Conservation (phyloP, 495 filamentous ascomycete genomes). For the Penicillium waksmanii region DNA sequence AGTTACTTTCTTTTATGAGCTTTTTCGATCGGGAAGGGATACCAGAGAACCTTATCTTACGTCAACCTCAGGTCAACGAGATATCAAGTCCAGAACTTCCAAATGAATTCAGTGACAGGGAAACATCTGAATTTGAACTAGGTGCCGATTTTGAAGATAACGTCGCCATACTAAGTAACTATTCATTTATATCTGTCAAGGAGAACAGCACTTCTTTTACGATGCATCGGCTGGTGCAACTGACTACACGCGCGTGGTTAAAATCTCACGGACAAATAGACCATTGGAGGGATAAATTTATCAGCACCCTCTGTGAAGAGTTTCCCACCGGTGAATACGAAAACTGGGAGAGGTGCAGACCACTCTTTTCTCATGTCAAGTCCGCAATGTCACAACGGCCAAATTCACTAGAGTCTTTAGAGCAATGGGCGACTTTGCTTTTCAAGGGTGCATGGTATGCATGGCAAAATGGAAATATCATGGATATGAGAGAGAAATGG, state of each 20-base stretch:
- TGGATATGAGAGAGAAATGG: conserved; percentile 1
- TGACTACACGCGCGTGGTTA: no score
- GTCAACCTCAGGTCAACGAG: no score
- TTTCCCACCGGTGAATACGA: conserved; percentile 44
- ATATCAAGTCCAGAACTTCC: no score
- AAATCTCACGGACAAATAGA: no score
- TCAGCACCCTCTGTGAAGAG: conserved; percentile 36
- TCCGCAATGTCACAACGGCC: conserved; percentile 22
- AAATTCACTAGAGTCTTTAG: conserved; percentile 10
- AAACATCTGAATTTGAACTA: no score
- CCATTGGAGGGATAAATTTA: conserved; percentile 39
- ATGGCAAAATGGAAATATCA: neutral
- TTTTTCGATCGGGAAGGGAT: conserved; percentile 25
- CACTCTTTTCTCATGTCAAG: conserved; percentile 32
- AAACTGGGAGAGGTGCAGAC: conserved; percentile 34
- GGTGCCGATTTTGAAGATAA: no score
- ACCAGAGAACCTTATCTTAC: conserved; percentile 6
- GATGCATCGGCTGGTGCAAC: no score
- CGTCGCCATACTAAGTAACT: no score
- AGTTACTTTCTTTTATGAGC: conserved; percentile 33
- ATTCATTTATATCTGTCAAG: no score
- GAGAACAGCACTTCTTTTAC: no score
- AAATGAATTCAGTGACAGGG: no score
- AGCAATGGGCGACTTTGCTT: conserved; percentile 28
- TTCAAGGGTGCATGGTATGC: conserved; percentile 10